A percentile compares a stretch with the other conserved stretches of the same genome.
Evolutionary conservation across 2,329 filamentous ascomycete genomes (phyloP).

Genomic region (Xylariaceae sp.): DNA sequence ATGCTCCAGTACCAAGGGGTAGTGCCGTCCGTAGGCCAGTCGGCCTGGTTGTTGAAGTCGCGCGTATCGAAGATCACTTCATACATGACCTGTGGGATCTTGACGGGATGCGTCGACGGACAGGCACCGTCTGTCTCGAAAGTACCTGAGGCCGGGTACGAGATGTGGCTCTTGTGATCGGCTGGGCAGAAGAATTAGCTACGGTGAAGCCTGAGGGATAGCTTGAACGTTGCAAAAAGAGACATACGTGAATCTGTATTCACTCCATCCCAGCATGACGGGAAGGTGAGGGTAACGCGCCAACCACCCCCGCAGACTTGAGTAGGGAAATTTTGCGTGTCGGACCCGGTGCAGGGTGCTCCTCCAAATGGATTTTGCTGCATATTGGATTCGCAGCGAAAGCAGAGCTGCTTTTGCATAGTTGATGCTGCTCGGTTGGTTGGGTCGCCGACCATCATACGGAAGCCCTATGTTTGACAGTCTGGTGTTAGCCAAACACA

Average conservation of each 20-base stretch:
- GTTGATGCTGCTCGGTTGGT: conserved; percentile 24
- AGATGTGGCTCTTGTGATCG: conserved; percentile 32
- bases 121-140: conserved; percentile 29
- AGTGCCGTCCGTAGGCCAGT: conserved; percentile 33
- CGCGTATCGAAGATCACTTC: conserved; percentile 40
- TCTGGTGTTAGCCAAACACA: conserved; percentile 5
- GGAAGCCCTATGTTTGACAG: conserved; percentile 25
- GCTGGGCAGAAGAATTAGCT: too few relatives aligned
- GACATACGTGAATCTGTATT: conserved; percentile 32
- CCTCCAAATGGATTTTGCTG: conserved; percentile 31
- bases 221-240: too few relatives aligned
- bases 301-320: conserved; percentile 26
- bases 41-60: conserved; percentile 31
- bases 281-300: conserved; percentile 29
- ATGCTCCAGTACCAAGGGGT: conserved; percentile 31
- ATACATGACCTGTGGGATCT: conserved; percentile 39
- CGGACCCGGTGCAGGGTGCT: conserved; percentile 29
- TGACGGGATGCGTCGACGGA: conserved; percentile 29
- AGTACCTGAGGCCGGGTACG: conserved; percentile 27
- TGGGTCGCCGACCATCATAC: conserved; percentile 30
- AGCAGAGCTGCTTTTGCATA: conserved; percentile 30
- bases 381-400: conserved; percentile 30
- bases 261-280: conserved; percentile 33
- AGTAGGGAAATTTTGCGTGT: conserved; percentile 27
- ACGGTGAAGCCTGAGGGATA: too few relatives aligned